A percentile compares a stretch with the other conserved stretches of the same genome.
These are phyloP conservation scores for Umbelopsis sp. DNA, from an alignment of 192 early-diverging fungal genomes.

Conservation along the genomic window DNA sequence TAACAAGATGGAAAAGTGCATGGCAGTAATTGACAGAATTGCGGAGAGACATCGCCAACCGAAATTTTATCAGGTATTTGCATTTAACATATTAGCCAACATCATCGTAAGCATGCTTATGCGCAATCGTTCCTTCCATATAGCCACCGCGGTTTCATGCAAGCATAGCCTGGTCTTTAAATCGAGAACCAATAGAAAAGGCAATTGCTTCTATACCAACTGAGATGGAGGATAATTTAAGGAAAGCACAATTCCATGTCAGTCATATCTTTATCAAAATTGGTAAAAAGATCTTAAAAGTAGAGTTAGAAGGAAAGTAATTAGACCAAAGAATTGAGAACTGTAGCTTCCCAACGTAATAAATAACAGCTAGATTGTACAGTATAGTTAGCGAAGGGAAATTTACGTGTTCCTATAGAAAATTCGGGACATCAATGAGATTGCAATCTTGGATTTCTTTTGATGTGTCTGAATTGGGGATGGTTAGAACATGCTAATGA, in stretches of 20 bases:
- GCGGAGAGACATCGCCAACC: conserved; percentile 13
- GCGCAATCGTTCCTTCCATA: neutral
- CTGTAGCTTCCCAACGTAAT: no score
- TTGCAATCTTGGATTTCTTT: no score
- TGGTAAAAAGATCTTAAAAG: neutral
- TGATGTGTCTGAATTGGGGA: no score
- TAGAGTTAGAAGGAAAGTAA: neutral
- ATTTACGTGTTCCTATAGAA: no score
- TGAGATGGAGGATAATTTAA: neutral
- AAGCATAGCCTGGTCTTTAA: conserved; percentile 23
- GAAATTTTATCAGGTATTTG: conserved; percentile 22
- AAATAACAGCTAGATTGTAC: no score
- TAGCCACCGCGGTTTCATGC: conserved; percentile 28
- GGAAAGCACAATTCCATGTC: neutral
- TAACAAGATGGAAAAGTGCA: conserved; percentile 10
- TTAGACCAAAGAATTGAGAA: neutral
- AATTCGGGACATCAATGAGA: no score
- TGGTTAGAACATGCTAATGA: no score
- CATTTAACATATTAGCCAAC: neutral
- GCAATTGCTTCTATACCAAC: neutral
- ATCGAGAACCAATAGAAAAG: neutral
- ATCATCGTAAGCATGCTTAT: neutral
- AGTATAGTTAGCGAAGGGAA: no score
- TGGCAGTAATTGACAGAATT: conserved; percentile 17
- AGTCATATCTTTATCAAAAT: neutral